Evolutionary conservation across 1,284 basidiomycete species (phyloP), one percentile per base, ranked within the genome.

Genomic region (Naganishia liquefaciens): DNA sequence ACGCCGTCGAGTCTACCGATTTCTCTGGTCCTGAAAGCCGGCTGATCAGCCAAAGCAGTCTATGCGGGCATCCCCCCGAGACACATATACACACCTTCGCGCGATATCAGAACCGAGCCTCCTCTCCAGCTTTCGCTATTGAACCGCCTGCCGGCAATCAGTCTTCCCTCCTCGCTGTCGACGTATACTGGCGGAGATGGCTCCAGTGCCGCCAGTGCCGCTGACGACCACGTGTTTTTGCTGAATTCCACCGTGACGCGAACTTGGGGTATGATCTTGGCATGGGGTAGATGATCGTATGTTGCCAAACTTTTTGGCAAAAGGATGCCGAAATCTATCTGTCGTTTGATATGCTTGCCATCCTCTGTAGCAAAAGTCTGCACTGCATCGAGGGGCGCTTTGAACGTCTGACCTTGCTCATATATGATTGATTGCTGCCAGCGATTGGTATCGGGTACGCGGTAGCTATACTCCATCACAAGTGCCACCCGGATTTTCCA

Each of bases 51-150:
- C 9, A 6, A 19, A 15, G 42, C 17, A 17, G 4, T 51, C 4
- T 7, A 7, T 37, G 33, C 6, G 9, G 33, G 2, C 10, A 37
- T 10, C 13, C 4, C 3, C 13, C 33, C 10, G 17, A n/a, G n/a
- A n/a, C n/a, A n/a, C n/a, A n/a, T n/a, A n/a, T 10, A 50, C 57
- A 27, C 13, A 60, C 57, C 57, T 50, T 60, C 57, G 33, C 57
- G 43, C 7, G n/a, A 46, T 50, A 60, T 60, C 33, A 60, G 27
- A 9, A 60, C 57, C 2, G 57, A 60, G 25, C 46, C 57, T 21
- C 57, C 57, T n/a, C 57, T 25, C 57, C 57, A 60, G 33, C 57
- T 60, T 39, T 60, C 57, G 28, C 47, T 60, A 23, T 50, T 28
- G 13, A 60, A 60, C 30, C 46, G 46, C 30, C 57, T 39, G 5